These are phyloP conservation scores for Pyronema domesticum DNA, from an alignment of 495 filamentous ascomycete species.

Conservation along the genomic window DNA sequence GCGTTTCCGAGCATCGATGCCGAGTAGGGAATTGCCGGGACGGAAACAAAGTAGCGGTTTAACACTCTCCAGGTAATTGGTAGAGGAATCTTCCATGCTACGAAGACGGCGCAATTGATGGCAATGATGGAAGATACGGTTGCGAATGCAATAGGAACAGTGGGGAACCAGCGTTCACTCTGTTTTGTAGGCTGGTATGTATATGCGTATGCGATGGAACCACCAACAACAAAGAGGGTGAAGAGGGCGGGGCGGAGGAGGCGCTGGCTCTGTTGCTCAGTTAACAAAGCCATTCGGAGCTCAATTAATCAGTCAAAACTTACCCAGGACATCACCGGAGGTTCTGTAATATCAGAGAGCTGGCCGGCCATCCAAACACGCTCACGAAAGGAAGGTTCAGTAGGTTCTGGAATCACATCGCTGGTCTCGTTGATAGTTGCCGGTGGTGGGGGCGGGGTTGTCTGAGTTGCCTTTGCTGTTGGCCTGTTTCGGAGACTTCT, in stretches of 20 bases:
- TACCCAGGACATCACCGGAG: not conserved
- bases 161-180: constrained; percentile 38
- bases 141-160: constrained; percentile 59
- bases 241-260: constrained; percentile 21
- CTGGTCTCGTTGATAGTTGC: not conserved
- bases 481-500: no score
- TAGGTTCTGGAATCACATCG: not conserved
- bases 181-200: constrained; percentile 14
- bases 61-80: constrained; percentile 44
- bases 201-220: constrained; percentile 17
- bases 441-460: not conserved
- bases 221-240: constrained; percentile 15
- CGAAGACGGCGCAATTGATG: constrained; percentile 43
- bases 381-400: not conserved
- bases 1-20: constrained; percentile 46
- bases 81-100: constrained; percentile 49
- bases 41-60: constrained; percentile 59
- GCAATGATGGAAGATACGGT: constrained; percentile 52
- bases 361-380: not conserved
- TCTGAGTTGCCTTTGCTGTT: not conserved
- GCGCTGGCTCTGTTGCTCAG: constrained; percentile 12
- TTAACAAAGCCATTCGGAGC: no score
- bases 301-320: not conserved
- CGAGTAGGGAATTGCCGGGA: constrained; percentile 49
- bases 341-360: not conserved